These are phyloP conservation scores for Penicillium nucicola DNA, from an alignment of 495 filamentous ascomycete genomes.

Conservation along the genomic window DNA sequence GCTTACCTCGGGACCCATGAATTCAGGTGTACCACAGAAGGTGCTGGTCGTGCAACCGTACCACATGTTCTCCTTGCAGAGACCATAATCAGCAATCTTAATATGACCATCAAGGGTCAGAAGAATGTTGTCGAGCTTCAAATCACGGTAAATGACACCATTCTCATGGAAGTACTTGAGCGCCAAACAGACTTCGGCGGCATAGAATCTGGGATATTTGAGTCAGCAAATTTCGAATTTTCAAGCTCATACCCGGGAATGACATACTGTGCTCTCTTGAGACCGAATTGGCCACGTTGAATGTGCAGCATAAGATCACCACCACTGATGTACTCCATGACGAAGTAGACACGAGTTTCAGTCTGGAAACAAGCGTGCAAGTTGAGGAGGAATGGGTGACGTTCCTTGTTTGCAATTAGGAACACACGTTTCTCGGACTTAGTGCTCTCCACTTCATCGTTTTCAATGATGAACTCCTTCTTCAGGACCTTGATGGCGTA, in stretches of 20 bases:
- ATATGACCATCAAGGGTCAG: constrained; percentile 96
- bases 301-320: constrained; percentile 99
- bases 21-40: constrained; percentile 98
- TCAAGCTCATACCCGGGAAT: not conserved
- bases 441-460: constrained; percentile 99
- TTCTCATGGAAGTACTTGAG: constrained; percentile 99
- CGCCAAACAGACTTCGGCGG: constrained; percentile 93
- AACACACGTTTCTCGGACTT: constrained; percentile 97
- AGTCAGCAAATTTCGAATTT: not conserved
- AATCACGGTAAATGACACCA: constrained; percentile 97
- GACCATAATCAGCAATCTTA: constrained; percentile 97
- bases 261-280: constrained; percentile 93
- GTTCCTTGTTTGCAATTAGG: constrained; percentile 94
- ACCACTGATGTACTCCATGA: constrained; percentile 99
- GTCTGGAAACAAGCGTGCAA: constrained; percentile 99
- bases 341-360: constrained; percentile 97
- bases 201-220: constrained; percentile 76
- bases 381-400: constrained; percentile 93
- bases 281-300: constrained; percentile 91
- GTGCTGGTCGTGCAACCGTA: constrained; percentile 95
- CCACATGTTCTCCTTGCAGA: constrained; percentile 99
- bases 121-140: constrained; percentile 99
- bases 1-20: constrained; percentile 96
- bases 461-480: constrained; percentile 99
- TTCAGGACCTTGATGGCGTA: constrained; percentile 99